phyloP scores from a whole-genome alignment of 2,329 filamentous ascomycete genomes.

The Chaetomiaceae sp. region DNA sequence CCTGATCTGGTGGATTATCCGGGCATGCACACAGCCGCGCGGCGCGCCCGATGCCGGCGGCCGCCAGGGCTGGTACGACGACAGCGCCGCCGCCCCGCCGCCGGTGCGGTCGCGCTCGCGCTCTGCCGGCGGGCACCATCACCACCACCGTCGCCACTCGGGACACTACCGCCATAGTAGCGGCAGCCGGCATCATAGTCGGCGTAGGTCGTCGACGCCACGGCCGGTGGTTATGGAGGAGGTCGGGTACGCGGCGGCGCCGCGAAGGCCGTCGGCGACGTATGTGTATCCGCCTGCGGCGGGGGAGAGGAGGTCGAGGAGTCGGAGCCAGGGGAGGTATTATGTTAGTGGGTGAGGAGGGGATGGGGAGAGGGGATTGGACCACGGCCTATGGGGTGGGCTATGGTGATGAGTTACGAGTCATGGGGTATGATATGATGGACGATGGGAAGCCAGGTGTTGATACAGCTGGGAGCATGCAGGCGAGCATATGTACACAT shows the following conservation, averaged over 20 bases:
- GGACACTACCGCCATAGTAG: background rate
- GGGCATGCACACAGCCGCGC: constrained; percentile 4
- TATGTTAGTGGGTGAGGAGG: constrained; percentile 2
- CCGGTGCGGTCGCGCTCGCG: constrained; percentile 9
- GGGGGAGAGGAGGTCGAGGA: constrained; percentile 13
- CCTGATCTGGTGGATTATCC: constrained; percentile 20
- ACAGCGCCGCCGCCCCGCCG: constrained; percentile 6
- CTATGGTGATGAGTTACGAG: background rate
- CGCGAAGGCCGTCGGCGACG: constrained; percentile 13
- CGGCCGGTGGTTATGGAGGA: constrained; percentile 19
- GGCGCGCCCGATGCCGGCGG: constrained; percentile 2
- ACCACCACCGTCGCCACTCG: constrained; percentile 8
- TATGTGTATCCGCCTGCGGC: constrained; percentile 14
- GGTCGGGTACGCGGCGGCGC: background rate
- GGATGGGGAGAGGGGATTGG: background rate
- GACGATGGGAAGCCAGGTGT: no score
- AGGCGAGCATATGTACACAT: no score
- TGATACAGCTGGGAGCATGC: no score
- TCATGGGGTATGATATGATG: background rate
- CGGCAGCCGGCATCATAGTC: constrained; percentile 6
- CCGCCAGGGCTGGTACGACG: constrained; percentile 22
- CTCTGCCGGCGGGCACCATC: constrained; percentile 9
- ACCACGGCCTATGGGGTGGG: background rate
- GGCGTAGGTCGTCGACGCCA: constrained; percentile 10
- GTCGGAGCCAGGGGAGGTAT: constrained; percentile 15